Evolutionary conservation across 2,329 filamentous ascomycete species (phyloP).

Genomic region (Sordariomycetes sp.): DNA sequence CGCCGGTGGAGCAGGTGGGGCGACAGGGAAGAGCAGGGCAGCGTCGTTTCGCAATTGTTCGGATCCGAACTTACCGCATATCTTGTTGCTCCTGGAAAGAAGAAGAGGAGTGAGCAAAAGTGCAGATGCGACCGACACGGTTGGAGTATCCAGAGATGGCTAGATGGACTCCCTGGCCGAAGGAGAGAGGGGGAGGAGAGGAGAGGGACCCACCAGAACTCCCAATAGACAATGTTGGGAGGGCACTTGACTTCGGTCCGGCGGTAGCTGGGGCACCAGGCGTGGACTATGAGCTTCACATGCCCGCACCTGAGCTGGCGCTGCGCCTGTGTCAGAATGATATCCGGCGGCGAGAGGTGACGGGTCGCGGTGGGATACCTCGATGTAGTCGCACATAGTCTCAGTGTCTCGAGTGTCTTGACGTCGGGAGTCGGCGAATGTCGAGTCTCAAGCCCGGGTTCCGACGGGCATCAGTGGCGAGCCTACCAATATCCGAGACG

Average conservation of each 20-base stretch:
- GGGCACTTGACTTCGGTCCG: conserved; percentile 3
- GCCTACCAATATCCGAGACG: too few species aligned
- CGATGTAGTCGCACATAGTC: conserved; percentile 6
- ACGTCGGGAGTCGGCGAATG: too few species aligned
- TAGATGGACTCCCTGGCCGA: background rate
- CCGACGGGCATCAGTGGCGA: too few species aligned
- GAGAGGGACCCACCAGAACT: conserved; percentile 1
- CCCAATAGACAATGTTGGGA: conserved; percentile 5
- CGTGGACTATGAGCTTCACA: conserved; percentile 5
- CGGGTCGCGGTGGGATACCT: background rate
- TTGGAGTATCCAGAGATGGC: background rate
- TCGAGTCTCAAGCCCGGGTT: too few species aligned
- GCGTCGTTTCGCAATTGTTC: too few species aligned
- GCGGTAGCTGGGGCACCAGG: conserved; percentile 5
- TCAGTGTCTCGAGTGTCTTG: background rate
- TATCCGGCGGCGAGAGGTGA: background rate
- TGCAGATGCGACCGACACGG: background rate
- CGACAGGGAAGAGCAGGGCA: background rate
- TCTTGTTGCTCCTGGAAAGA: conserved; percentile 1
- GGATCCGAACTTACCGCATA: conserved; percentile 2
- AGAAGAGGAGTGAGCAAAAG: background rate
- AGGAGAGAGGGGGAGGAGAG: background rate
- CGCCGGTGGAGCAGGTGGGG: conserved; percentile 6
- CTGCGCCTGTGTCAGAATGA: background rate
- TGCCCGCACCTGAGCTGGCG: conserved; percentile 4